A percentile compares a stretch with the other conserved stretches of the same genome.
phyloP scores from a whole-genome alignment of 371 early-diverging fungal species.

The Syncephalastrum racemosum region DNA sequence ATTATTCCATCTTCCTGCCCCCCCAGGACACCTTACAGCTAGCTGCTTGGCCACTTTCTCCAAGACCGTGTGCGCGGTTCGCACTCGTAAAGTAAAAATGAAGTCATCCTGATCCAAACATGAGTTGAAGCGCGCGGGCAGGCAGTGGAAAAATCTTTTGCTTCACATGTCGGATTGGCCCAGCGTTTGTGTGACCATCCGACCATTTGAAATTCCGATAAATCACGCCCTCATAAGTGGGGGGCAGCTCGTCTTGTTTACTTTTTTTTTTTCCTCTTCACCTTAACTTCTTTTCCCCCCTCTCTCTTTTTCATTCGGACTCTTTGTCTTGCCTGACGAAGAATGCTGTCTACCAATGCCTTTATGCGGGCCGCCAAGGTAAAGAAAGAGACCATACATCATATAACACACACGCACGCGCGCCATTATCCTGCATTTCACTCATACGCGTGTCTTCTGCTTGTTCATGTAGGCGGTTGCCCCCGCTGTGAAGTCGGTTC shows the following conservation, averaged over 20 bases:
- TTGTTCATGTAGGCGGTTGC: constrained; percentile 22
- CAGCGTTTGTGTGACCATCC: constrained; percentile 16
- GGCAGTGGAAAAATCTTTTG: too few species aligned
- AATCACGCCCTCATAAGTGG: constrained; percentile 16
- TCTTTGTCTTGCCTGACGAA: constrained; percentile 19
- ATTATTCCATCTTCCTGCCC: too few species aligned
- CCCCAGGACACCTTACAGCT: too few species aligned
- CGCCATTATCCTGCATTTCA: not conserved
- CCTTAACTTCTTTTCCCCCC: constrained; percentile 14
- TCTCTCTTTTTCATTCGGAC: constrained; percentile 10
- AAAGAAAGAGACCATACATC: not conserved
- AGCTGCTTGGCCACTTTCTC: too few species aligned
- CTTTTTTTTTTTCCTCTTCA: constrained; percentile 12
- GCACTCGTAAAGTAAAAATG: not conserved
- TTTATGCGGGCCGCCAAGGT: constrained; percentile 43
- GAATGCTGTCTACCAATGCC: constrained; percentile 32
- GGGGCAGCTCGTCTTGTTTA: constrained; percentile 6
- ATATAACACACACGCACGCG: not conserved
- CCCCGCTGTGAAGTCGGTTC: constrained; percentile 22
- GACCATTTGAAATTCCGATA: constrained; percentile 12
- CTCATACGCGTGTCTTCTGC: not conserved
- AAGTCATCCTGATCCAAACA: not conserved
- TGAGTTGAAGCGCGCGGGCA: not conserved
- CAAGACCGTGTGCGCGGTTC: not conserved
- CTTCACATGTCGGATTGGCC: constrained; percentile 16